These are phyloP conservation scores for Fusarium beomiforme DNA, from an alignment of 2,329 filamentous ascomycete genomes.

Conservation along the genomic window DNA sequence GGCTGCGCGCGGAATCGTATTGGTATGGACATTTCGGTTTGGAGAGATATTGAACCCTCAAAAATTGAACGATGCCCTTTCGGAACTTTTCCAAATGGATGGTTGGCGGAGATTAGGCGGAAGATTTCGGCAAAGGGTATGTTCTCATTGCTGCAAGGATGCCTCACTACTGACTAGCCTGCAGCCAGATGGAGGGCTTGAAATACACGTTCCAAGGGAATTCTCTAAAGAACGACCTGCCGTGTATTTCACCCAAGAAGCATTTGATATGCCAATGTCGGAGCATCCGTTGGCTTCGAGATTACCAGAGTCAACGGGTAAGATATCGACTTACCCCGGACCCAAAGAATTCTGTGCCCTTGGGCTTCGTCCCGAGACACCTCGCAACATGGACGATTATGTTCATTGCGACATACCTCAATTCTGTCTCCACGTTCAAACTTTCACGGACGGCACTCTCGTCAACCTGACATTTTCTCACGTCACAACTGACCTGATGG, in stretches of 20 bases:
- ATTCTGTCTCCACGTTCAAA: constrained; percentile 19
- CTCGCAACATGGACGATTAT: constrained; percentile 14
- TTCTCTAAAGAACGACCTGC: neutral
- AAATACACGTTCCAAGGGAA: constrained; percentile 5
- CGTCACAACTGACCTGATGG: constrained; percentile 15
- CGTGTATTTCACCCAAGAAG: constrained; percentile 8
- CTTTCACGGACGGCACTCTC: constrained; percentile 18
- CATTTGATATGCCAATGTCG: neutral
- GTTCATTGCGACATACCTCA: constrained; percentile 5
- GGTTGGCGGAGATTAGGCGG: constrained; percentile 21
- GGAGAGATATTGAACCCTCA: constrained; percentile 10
- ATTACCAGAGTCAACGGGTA: neutral
- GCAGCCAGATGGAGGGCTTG: constrained; percentile 5
- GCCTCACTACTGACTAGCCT: neutral
- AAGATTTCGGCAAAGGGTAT: constrained; percentile 13
- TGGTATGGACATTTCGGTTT: constrained; percentile 26
- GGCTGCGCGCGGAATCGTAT: constrained; percentile 4
- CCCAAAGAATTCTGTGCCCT: constrained; percentile 13
- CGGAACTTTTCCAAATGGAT: neutral
- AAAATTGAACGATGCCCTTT: neutral
- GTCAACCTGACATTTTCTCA: constrained; percentile 16
- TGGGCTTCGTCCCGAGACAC: constrained; percentile 1
- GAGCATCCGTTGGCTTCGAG: constrained; percentile 11
- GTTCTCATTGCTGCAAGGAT: accelerated
- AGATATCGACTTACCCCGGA: neutral